phyloP scores from a whole-genome alignment of 768 basidiomycete species.

The Lactifluus piperatus region DNA sequence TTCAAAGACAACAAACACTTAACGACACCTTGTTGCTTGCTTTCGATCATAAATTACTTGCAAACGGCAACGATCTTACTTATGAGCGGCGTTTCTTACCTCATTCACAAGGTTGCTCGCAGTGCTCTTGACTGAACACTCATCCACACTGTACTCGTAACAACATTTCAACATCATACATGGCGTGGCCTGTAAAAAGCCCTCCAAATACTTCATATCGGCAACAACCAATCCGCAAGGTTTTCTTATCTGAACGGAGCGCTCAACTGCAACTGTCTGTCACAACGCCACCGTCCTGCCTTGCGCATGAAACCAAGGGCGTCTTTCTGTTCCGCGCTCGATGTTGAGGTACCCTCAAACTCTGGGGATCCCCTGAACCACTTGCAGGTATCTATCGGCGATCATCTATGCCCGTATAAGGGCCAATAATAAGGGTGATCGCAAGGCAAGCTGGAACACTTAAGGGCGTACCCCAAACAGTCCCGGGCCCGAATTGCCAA shows the following conservation, averaged over 20 bases:
- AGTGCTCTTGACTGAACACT: not conserved
- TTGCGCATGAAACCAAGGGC: conserved; percentile 6
- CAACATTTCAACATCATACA: not conserved
- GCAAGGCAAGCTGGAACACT: not conserved
- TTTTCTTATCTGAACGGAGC: not conserved
- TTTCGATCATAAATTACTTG: not conserved
- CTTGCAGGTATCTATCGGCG: conserved; percentile 56
- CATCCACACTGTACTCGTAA: no score
- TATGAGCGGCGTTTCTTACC: not conserved
- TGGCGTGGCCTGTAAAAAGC: not conserved
- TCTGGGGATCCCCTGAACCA: conserved; percentile 49
- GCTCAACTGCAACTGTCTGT: not conserved
- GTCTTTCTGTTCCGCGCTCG: not conserved
- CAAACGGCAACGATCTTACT: not conserved
- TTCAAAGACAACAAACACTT: not conserved
- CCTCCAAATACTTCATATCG: conserved; percentile 6
- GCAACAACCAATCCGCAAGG: not conserved
- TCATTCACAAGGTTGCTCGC: not conserved
- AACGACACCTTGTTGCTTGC: not conserved
- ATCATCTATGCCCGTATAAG: conserved; percentile 40
- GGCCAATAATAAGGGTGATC: not conserved
- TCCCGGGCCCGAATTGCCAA: conserved; percentile 64
- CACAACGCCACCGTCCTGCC: conserved; percentile 6
- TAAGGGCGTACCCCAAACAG: conserved; percentile 46
- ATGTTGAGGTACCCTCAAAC: conserved; percentile 19